These are phyloP conservation scores for Wallacemonas sp. DNA, from an alignment of 208 protist genomes.

Conservation along the genomic window DNA sequence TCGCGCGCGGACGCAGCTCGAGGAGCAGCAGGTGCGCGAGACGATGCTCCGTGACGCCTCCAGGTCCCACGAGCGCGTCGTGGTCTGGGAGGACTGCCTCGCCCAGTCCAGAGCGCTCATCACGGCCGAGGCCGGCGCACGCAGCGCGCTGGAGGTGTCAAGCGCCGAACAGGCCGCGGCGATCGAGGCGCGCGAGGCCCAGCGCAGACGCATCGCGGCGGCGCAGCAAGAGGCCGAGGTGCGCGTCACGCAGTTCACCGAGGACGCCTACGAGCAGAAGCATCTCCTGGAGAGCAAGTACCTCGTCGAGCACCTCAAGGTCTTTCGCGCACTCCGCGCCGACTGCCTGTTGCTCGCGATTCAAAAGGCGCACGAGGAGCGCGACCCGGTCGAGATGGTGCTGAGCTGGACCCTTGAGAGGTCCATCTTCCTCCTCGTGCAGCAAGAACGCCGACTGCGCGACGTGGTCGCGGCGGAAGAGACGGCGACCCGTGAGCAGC, in stretches of 20 bases:
- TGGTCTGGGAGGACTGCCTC: slow-evolving; percentile 1
- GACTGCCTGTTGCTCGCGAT: slow-evolving; percentile 7
- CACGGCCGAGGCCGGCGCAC: slow-evolving; percentile 2
- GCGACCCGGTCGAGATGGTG: not conserved
- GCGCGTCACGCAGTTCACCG: not conserved
- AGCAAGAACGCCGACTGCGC: slow-evolving; percentile 5
- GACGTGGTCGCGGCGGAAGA: not conserved
- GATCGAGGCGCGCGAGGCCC: not conserved
- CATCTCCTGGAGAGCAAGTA: slow-evolving; percentile 1
- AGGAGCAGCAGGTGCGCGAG: slow-evolving; percentile 18
- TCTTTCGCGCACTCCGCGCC: slow-evolving; percentile 1
- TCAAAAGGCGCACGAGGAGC: slow-evolving; percentile 9
- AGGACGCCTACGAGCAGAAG: slow-evolving; percentile 13
- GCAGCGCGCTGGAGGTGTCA: not conserved
- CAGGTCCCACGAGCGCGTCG: slow-evolving; percentile 11
- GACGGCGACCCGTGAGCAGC: not conserved
- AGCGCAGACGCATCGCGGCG: not conserved
- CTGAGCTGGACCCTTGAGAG: slow-evolving; percentile 13
- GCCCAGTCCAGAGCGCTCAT: slow-evolving; percentile 2
- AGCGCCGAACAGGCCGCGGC: too few species aligned
- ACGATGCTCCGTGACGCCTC: not conserved
- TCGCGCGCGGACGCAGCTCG: slow-evolving; percentile 11
- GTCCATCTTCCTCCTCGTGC: slow-evolving; percentile 1
- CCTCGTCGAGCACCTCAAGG: slow-evolving; percentile 4
- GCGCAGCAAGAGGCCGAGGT: not conserved